Percentiles rank a stretch among this genome's conserved stretches.
These are phyloP conservation scores for Hamigera avellanea DNA, from an alignment of 495 filamentous ascomycete genomes.

Conservation along the genomic window DNA sequence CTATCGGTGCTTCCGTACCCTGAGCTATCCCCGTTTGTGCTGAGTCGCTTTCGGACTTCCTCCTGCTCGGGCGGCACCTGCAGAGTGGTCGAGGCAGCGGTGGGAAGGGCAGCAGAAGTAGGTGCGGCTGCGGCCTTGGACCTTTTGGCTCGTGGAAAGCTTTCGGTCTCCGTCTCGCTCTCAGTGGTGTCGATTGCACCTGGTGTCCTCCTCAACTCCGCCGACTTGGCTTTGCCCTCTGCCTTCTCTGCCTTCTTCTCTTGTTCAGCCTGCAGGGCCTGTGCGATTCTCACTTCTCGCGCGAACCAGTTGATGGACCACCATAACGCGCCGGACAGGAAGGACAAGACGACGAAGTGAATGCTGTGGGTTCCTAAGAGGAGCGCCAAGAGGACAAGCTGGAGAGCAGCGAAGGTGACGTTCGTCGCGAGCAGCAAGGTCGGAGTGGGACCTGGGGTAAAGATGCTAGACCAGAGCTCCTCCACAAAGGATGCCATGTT, in stretches of 20 bases:
- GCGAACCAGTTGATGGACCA: conserved; percentile 96
- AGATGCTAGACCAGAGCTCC: conserved; percentile 82
- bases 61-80: conserved; percentile 16
- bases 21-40: conserved; percentile 32
- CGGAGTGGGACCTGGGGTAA: conserved; percentile 79
- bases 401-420: conserved; percentile 72
- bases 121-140: conserved; percentile 1
- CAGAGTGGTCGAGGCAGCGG: conserved; percentile 14
- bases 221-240: conserved; percentile 12
- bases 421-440: conserved; percentile 87
- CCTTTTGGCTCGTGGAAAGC: conserved; percentile 11
- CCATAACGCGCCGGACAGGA: conserved; percentile 75
- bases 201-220: conserved; percentile 22
- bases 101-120: conserved; percentile 10
- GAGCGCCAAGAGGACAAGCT: conserved; percentile 62
- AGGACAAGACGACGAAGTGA: conserved; percentile 74
- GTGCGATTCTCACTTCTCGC: conserved; percentile 56
- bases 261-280: conserved; percentile 43
- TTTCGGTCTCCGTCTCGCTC: conserved; percentile 42
- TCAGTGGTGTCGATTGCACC: conserved; percentile 20
- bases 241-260: conserved; percentile 23
- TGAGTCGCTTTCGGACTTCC: conserved; percentile 29
- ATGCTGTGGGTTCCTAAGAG: conserved; percentile 74
- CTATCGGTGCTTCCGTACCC: conserved; percentile 44
- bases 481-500: conserved; percentile 71